Base-by-base conservation (phyloP, 768 basidiomycete species). In the Calocybe cyanea region DNA sequence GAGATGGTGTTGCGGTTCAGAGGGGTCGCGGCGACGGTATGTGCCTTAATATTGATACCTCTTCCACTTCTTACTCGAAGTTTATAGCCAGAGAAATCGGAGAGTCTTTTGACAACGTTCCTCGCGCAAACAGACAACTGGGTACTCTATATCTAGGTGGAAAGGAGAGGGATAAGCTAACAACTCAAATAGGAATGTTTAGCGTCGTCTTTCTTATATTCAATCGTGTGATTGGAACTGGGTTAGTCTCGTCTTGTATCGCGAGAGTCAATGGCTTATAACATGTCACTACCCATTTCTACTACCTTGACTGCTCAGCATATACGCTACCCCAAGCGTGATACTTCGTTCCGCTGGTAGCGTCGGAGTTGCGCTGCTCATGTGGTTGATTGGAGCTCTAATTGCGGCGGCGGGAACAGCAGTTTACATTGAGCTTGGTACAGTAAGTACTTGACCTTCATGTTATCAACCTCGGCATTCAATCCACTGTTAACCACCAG, bases 351-450 rank as follows among this genome's bases (percentile, higher is more conserved):
- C 81, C 0, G 78, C 83, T 0, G 85, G 85, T 4, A 87, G 85
- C 45, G 79, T 86, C 1, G 85, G 84, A 1, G 73, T 85, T 35
- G 71, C 81, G 0, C 68, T 88, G 18, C 41, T 79, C 7, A 80
- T 86, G 78, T 88, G 86, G 86, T 63, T 86, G 14, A 55, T 85
- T 5, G 86, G 85, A 0, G 77, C 85, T 3, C 56, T 73, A 21
- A 74, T 87, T 31, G 83, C 86, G 1, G 71, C 76, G 0, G 74
- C 77, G 28, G 86, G 86, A 3, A 84, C 84, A 2, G 72, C 77
- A 0, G 85, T 87, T 2, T 88, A 81, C 52, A 70, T 87, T n/a
- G 86, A 87, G 58, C 71, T 85, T 15, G 85, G 86, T 18, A 86
- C 85, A 19, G 85, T 85, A 47, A 50, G 71, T 50, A n/a, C n/a